Evolutionary conservation across 176 grass and related monocot species (phyloP), one percentile per base, ranked within the genome.

Genomic region (Rhynchospora pubera): DNA sequence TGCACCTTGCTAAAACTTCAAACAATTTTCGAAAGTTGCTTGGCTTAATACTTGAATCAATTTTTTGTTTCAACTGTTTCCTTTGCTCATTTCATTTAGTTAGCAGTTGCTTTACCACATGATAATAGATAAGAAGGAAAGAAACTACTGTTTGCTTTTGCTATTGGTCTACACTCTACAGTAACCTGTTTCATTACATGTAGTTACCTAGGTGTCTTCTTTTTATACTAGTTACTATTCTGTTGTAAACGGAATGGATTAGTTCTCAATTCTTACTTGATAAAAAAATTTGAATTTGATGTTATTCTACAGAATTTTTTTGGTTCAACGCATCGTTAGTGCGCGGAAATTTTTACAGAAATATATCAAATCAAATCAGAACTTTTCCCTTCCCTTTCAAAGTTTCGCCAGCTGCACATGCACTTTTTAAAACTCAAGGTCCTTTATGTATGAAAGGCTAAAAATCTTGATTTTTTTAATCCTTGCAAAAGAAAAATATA

Each of bases 281-380:
- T 63, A 30, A 63, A 30, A 23, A 63, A 63, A 13, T 63, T 63
- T 63, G 23, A 24, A 24, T 63, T 63, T 63, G 23, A 63, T 63
- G 61, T 63, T 11, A 60, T 5, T 8, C 57, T 22, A 9, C 57
- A 57, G 18, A 57, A 16, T 57, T 57, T n/a, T n/a, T 57, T 57
- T 18, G 12, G 56, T n/a, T 57, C 55, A 39, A 39, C 34, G 4
- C 34, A 39, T 39, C 34, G 34, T 4, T 39, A 39, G 34, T 39
- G 34, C 34, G 34, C 34, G 34, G 34, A 39, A 39, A 39, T 39
- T 24, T 50, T 13, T 23, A 23, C 68, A 72, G 44, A 72, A 72
- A 47, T 65, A 72, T 23, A 12, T 72, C 68, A 23, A 72, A 72
- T 72, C 68, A 72, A 45, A 72, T 23, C 68, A 72, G 68, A 72